A percentile compares a stretch with the other conserved stretches of the same genome.
Evolutionary conservation across 2,329 filamentous ascomycete genomes (phyloP).

Genomic region (Lasiodiplodia citricola): DNA sequence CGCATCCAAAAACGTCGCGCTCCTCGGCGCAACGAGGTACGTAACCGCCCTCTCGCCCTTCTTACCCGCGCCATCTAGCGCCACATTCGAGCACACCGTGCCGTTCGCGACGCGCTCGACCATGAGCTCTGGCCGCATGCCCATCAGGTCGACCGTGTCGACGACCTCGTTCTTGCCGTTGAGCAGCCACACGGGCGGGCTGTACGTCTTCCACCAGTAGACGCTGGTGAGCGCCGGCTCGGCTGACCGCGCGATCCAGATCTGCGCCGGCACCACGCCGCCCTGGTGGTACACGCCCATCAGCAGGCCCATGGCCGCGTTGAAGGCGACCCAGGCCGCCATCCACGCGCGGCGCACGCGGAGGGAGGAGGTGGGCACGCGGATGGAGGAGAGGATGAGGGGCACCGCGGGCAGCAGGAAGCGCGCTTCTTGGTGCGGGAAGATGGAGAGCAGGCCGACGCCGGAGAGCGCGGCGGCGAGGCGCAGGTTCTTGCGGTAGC

Average conservation of each 20-base stretch:
- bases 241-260: conserved; percentile 72
- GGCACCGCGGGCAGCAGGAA: conserved; percentile 79
- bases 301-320: conserved; percentile 68
- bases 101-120: conserved; percentile 63
- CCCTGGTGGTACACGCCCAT: conserved; percentile 87
- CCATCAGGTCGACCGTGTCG: conserved; percentile 76
- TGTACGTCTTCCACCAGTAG: conserved; percentile 87
- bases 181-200: conserved; percentile 79
- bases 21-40: conserved; percentile 72
- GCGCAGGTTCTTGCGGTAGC: conserved; percentile 61
- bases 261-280: conserved; percentile 75
- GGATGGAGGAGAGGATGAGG: conserved; percentile 75
- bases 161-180: conserved; percentile 76
- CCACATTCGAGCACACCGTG: conserved; percentile 65
- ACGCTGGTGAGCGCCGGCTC: conserved; percentile 58
- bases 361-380: conserved; percentile 60
- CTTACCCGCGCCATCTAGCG: conserved; percentile 50
- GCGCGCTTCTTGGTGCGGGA: conserved; percentile 80
- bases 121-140: conserved; percentile 66
- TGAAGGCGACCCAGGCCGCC: conserved; percentile 71
- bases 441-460: conserved; percentile 71
- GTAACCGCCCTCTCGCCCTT: conserved; percentile 55
- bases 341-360: conserved; percentile 56
- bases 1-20: conserved; percentile 71
- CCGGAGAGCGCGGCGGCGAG: conserved; percentile 78